Conservation (phyloP, 2,329 filamentous ascomycete genomes). For the Penicillium corylophilum region DNA sequence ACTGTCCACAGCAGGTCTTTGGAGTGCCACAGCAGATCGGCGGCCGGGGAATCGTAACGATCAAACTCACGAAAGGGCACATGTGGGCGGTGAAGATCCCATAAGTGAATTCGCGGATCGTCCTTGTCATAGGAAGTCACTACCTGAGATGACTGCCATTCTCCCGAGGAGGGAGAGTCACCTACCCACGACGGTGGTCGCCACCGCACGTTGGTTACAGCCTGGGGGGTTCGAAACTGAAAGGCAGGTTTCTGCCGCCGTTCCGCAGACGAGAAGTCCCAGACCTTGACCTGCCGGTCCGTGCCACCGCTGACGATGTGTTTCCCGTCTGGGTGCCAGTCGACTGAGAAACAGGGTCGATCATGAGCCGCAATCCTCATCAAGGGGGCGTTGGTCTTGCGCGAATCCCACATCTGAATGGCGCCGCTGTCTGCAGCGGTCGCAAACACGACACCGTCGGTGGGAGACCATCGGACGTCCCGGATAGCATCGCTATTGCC, state of each 20-base stretch:
- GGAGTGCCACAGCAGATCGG: conserved; percentile 64
- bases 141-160: conserved; percentile 62
- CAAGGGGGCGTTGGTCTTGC: conserved; percentile 56
- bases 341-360: conserved; percentile 60
- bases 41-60: conserved; percentile 54
- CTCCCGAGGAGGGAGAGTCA: conserved; percentile 51
- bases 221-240: conserved; percentile 60
- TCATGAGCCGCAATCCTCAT: conserved; percentile 63
- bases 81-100: conserved; percentile 63
- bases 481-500: conserved; percentile 62
- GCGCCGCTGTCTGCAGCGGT: conserved; percentile 64
- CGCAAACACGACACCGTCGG: conserved; percentile 61
- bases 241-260: conserved; percentile 60
- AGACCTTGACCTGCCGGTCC: conserved; percentile 63
- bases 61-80: conserved; percentile 63
- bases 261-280: conserved; percentile 59
- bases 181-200: conserved; percentile 58
- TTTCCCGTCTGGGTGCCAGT: conserved; percentile 67
- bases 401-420: conserved; percentile 64
- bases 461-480: conserved; percentile 65
- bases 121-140: conserved; percentile 63
- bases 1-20: conserved; percentile 66
- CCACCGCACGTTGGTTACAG: conserved; percentile 63
- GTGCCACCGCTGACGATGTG: conserved; percentile 63
- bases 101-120: conserved; percentile 61